Evolutionary conservation across 2,329 filamentous ascomycete species (phyloP).

Genomic region (Aspergillus sp.): DNA sequence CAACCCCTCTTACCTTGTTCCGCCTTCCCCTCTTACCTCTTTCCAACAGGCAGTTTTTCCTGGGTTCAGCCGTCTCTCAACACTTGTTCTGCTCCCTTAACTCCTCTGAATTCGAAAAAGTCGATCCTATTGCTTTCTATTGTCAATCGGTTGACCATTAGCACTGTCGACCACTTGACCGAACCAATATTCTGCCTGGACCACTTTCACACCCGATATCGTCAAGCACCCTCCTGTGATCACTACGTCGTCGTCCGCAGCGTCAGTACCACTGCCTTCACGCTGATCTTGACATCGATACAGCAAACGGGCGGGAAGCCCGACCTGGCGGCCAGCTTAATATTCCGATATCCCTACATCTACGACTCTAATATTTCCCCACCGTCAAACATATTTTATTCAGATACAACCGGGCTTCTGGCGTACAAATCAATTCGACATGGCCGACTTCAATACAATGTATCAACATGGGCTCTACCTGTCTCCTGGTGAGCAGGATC

Average conservation of each 20-base stretch:
- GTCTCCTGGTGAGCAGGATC: constrained; percentile 75
- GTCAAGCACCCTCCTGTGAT: background rate
- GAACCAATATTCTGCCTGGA: background rate
- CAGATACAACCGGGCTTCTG: background rate
- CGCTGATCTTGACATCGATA: constrained; percentile 21
- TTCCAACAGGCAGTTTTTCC: background rate
- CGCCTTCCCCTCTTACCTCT: background rate
- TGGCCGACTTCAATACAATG: constrained; percentile 45
- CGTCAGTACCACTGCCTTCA: constrained; percentile 7
- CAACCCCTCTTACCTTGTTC: constrained; percentile 1
- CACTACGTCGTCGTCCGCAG: background rate
- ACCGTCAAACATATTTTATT: background rate
- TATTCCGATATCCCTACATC: background rate
- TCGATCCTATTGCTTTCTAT: background rate
- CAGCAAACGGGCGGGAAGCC: constrained; percentile 42
- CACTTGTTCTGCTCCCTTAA: background rate
- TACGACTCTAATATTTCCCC: background rate
- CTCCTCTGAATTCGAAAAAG: background rate
- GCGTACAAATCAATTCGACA: constrained; percentile 24
- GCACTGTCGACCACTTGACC: background rate
- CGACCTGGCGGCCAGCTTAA: constrained; percentile 21
- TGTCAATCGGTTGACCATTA: background rate
- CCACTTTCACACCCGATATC: background rate
- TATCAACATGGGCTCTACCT: constrained; percentile 66
- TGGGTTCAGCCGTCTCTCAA: background rate